These are phyloP conservation scores for Xerocomus minutiporus DNA, from an alignment of 1,284 basidiomycete genomes.

Conservation along the genomic window DNA sequence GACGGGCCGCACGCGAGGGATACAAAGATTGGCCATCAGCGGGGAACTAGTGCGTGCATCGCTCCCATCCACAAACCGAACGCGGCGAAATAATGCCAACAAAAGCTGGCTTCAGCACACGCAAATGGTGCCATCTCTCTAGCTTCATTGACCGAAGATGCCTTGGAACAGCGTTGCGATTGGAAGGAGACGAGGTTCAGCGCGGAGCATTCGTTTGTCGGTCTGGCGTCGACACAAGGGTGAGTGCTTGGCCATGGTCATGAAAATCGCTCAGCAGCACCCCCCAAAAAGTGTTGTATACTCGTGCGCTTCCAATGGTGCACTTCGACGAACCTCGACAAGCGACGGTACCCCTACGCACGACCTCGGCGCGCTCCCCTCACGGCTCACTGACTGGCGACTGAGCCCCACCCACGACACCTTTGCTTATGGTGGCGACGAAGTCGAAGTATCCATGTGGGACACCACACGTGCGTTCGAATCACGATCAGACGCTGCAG, in stretches of 20 bases:
- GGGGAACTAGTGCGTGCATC: conserved; percentile 37
- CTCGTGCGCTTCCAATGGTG: conserved; percentile 71
- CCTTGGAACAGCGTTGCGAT: conserved; percentile 36
- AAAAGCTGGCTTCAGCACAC: conserved; percentile 60
- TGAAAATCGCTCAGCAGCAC: conserved; percentile 8
- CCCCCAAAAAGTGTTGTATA: conserved; percentile 35
- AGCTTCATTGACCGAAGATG: conserved; percentile 40
- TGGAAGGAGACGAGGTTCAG: conserved; percentile 66
- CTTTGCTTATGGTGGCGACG: conserved; percentile 83
- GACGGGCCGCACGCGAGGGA: conserved; percentile 29
- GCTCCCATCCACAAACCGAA: conserved; percentile 2
- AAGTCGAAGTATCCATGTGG: conserved; percentile 85
- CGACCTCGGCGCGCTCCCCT: conserved; percentile 48
- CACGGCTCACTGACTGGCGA: conserved; percentile 62
- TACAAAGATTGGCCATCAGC: conserved; percentile 39
- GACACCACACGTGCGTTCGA: conserved; percentile 67
- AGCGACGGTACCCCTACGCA: conserved; percentile 27
- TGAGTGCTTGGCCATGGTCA: conserved; percentile 11
- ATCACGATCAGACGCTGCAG: conserved; percentile 12
- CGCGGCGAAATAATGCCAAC: conserved; percentile 30
- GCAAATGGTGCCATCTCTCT: conserved; percentile 51
- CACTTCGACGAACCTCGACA: conserved; percentile 47
- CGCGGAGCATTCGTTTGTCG: conserved; percentile 52
- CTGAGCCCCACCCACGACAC: conserved; percentile 48
- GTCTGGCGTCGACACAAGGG: conserved; percentile 45